Evolutionary conservation across 2,329 filamentous ascomycete genomes (phyloP).

Genomic region (Talaromyces pinophilus): DNA sequence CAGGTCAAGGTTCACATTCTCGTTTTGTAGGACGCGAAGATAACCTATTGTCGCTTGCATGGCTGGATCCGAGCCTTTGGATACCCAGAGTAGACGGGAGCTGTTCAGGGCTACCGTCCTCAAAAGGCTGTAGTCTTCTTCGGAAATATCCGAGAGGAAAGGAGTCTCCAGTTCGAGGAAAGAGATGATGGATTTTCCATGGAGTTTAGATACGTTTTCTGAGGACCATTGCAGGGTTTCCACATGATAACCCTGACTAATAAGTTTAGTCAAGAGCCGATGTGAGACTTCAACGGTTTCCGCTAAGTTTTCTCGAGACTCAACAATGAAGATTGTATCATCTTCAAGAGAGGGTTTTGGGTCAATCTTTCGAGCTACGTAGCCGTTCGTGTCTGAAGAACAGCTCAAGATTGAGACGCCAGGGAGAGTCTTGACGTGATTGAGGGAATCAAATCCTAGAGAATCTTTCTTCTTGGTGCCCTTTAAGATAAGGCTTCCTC

Average conservation of each 20-base stretch:
- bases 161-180: not conserved
- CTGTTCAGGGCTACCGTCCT: constrained; percentile 12
- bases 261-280: not conserved
- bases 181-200: constrained; percentile 1
- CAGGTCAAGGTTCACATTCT: constrained; percentile 20
- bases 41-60: constrained; percentile 22
- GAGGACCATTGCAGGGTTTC: constrained; percentile 1
- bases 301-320: not conserved
- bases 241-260: not conserved
- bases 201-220: not conserved
- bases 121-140: not conserved
- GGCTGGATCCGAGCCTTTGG: constrained; percentile 19
- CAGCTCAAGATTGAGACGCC: not conserved
- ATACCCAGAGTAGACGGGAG: constrained; percentile 17
- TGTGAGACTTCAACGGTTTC: not conserved
- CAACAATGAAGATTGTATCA: not conserved
- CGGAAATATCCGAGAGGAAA: not conserved
- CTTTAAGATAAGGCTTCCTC: not conserved
- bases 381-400: not conserved
- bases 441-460: not conserved
- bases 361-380: not conserved
- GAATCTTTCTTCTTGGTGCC: not conserved
- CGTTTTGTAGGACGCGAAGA: constrained; percentile 22
- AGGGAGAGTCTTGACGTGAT: not conserved
- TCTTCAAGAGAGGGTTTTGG: not conserved